Base-by-base conservation (phyloP, 1,284 basidiomycete species). In the Melanopsichium pennsylvanicum region DNA sequence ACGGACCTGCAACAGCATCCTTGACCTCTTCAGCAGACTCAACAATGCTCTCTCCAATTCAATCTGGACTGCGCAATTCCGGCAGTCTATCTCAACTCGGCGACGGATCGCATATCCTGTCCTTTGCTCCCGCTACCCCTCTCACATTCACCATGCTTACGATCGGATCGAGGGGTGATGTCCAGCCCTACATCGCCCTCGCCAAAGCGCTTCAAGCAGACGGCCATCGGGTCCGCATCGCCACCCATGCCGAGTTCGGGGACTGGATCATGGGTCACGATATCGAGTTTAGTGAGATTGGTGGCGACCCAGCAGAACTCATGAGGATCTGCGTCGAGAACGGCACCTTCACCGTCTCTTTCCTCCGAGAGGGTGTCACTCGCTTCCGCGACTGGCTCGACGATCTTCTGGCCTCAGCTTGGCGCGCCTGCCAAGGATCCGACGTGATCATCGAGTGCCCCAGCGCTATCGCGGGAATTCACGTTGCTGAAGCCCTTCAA, bases 361-460 rank as follows among this genome's bases (percentile, higher is more conserved):
- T 97, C 83, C 83, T 97, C 75, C 93, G 89, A 78, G 95, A 97
- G 80, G 90, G 89, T 11, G 82, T 97, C 40, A 85, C 88, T 58
- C 95, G 93, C 89, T 97, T 97, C 84, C 89, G 95, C 49, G 91
- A 90, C 19, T 98, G 95, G 95, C 85, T 97, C 45, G 95, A 97
- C 78, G 95, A 97, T 77, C 85, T 98, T 5, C 86, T 98, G 29
- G 89, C 88, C 79, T 93, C 92, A 0, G 90, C 93, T 1, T 97
- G 93, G 92, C 88, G 92, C 57, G 94, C 93, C 5, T 98, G 96
- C 79, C 92, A 95, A 83, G 89, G 88, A 18, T 93, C 92, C 0
- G 94, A 98, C 79, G 87, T 97, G 22, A 85, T 98, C 43, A 86
- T 98, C 48, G 95, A 98, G 83, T 92, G 90, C 75, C 95, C 95